phyloP scores from a whole-genome alignment of 1,284 basidiomycete species.

The Fistulinella cinereoalba region DNA sequence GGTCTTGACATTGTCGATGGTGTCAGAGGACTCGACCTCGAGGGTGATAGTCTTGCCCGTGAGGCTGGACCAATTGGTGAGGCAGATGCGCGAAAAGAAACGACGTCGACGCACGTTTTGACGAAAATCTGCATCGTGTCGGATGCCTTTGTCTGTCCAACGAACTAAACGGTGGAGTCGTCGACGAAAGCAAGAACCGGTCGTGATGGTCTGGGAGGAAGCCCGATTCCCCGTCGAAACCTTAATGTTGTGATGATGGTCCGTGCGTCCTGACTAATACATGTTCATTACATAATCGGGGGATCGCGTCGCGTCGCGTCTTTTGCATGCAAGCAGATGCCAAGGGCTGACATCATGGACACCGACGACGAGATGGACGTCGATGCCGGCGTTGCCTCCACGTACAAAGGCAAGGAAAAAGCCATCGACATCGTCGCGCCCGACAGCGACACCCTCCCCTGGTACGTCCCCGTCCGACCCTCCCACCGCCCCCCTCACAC shows the following conservation, averaged over 20 bases:
- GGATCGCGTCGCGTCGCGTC: constrained; percentile 28
- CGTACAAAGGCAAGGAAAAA: constrained; percentile 67
- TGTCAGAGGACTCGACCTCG: constrained; percentile 88
- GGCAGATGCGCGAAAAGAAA: too few relatives aligned
- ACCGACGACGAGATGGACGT: constrained; percentile 54
- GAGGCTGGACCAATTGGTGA: too few relatives aligned
- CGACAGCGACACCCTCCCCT: constrained; percentile 68
- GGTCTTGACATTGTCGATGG: constrained; percentile 85
- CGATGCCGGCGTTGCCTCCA: constrained; percentile 33
- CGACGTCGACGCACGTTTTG: constrained; percentile 71
- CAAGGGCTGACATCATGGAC: constrained; percentile 40
- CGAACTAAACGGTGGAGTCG: constrained; percentile 82
- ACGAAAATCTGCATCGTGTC: constrained; percentile 91
- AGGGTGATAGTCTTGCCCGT: constrained; percentile 94
- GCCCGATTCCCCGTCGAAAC: constrained; percentile 19
- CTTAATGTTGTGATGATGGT: constrained; percentile 41
- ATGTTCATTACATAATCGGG: constrained; percentile 8
- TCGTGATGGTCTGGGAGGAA: constrained; percentile 20
- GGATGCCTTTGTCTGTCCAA: constrained; percentile 81
- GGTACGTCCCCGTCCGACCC: constrained; percentile 43
- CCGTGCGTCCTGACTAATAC: constrained; percentile 39
- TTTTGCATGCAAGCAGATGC: not conserved
- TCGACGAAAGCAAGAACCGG: constrained; percentile 72
- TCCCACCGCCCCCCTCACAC: not conserved
- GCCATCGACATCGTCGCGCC: constrained; percentile 43